Base-by-base conservation (phyloP, 257 asterid species). In the Solanum sejunctum region DNA sequence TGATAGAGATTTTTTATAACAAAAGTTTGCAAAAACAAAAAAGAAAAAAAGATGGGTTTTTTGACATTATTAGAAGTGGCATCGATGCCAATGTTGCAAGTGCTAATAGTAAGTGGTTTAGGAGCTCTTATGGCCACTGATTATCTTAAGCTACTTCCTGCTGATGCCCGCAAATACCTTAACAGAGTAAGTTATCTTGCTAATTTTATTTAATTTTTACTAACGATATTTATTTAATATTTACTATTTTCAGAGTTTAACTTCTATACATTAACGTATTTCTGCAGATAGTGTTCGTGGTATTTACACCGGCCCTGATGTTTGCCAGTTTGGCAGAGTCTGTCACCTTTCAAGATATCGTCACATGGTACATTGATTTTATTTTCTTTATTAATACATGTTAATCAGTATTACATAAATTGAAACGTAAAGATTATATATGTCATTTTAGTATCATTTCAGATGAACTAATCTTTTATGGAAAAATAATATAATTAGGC, bases 121-220 rank as follows among this genome's bases (percentile, higher is more conserved):
- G 99, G 99, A 87, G 98, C 98, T 88, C 20, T 92, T 79, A 90
- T 96, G 97, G 97, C 99, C 1, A 86, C 97, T 52, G 94, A 96
- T 71, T 89, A 92, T 85, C 87, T 96, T 83, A 91, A 91, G 7
- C 92, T 96, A 80, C 92, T 96, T 28, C 93, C 93, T 15, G 84
- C 93, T 26, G 93, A 90, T 80, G 94, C 97, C 58, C 88, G 95
- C 66, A 90, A 61, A 39, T 93, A 95, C 20, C 43, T 96, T 58
- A 96, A 96, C 88, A 90, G 85, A 87, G 99, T 93, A 89, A 75
- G 88, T 16, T 12, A 5, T 49, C 39, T 66, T 23, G 1, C 4
- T 47, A 10, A 3, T 39, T 10, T 39, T 10, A 3, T 32, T 11
- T 43, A 1, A 26, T 79, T 11, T 49, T 49, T 16, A 18, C 6